phyloP scores from a whole-genome alignment of 108 stramenopile species.

The Fistulifera pelliculosa region DNA sequence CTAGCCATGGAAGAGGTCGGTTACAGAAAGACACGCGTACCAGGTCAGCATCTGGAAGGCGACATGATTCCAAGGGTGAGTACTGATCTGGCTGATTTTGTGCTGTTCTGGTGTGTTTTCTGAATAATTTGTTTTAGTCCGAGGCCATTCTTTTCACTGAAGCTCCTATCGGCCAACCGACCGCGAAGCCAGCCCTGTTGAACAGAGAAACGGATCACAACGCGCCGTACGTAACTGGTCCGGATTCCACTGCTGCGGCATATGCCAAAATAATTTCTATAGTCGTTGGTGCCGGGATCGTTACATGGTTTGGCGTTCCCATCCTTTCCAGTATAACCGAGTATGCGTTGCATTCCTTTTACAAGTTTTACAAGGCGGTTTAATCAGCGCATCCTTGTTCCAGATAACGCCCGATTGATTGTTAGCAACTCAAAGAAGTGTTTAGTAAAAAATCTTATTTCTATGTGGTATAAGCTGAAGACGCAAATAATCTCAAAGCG shows the following conservation, averaged over 20 bases:
- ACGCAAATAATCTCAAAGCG: no score
- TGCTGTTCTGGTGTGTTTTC: background rate
- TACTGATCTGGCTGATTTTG: background rate
- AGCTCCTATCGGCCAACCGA: conserved; percentile 56
- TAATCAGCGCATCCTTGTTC: no score
- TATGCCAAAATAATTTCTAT: conserved; percentile 48
- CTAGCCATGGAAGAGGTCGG: conserved; percentile 75
- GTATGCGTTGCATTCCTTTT: no score
- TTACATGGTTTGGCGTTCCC: conserved; percentile 45
- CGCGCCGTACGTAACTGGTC: conserved; percentile 27
- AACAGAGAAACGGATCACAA: conserved; percentile 19
- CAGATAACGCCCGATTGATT: background rate
- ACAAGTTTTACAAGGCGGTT: no score
- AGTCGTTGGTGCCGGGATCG: conserved; percentile 35
- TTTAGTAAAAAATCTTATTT: background rate
- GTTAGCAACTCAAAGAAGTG: background rate
- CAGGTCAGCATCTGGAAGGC: conserved; percentile 18
- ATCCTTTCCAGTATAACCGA: background rate
- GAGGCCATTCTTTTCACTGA: conserved; percentile 18
- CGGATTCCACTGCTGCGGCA: conserved; percentile 36
- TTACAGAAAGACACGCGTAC: conserved; percentile 19
- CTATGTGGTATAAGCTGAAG: background rate
- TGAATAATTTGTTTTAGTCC: conserved; percentile 3
- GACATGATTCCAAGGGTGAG: conserved; percentile 19
- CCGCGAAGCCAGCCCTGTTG: conserved; percentile 30